Percentiles rank a stretch among this genome's conserved stretches.
Conservation (phyloP, 305 asterid species). For the Solanum hybrid region DNA sequence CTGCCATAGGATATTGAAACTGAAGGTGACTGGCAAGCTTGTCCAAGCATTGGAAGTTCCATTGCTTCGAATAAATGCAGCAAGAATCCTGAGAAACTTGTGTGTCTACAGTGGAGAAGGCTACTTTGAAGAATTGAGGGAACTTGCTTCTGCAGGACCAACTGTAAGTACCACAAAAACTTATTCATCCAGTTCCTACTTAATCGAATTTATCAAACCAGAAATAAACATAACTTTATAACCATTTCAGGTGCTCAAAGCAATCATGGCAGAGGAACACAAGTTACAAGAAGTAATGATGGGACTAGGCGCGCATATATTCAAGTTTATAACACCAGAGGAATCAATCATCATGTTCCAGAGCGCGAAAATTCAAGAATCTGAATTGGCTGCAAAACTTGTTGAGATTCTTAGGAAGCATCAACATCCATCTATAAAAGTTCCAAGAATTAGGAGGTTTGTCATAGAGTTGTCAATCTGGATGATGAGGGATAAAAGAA, state of each 20-base stretch:
- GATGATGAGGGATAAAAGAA: constrained; percentile 69
- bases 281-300: constrained; percentile 86
- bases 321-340: constrained; percentile 44
- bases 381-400: constrained; percentile 43
- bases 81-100: constrained; percentile 61
- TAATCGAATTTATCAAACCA: not conserved
- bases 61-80: constrained; percentile 50
- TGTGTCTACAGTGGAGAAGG: constrained; percentile 57
- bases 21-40: constrained; percentile 32
- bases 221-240: not conserved
- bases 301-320: constrained; percentile 58
- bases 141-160: constrained; percentile 55
- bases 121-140: constrained; percentile 35
- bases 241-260: constrained; percentile 57
- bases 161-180: constrained; percentile 31
- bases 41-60: constrained; percentile 46
- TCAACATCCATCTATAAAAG: constrained; percentile 50
- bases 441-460: constrained; percentile 77
- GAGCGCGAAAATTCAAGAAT: constrained; percentile 31
- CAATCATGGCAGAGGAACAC: constrained; percentile 63
- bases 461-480: constrained; percentile 65
- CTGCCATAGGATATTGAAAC: constrained; percentile 41
- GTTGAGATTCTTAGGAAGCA: constrained; percentile 36
- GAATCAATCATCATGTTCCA: constrained; percentile 42
- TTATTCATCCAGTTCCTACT: not conserved